These are phyloP conservation scores for Oldenlandia corymbosa DNA, from an alignment of 257 asterid genomes.

Conservation along the genomic window DNA sequence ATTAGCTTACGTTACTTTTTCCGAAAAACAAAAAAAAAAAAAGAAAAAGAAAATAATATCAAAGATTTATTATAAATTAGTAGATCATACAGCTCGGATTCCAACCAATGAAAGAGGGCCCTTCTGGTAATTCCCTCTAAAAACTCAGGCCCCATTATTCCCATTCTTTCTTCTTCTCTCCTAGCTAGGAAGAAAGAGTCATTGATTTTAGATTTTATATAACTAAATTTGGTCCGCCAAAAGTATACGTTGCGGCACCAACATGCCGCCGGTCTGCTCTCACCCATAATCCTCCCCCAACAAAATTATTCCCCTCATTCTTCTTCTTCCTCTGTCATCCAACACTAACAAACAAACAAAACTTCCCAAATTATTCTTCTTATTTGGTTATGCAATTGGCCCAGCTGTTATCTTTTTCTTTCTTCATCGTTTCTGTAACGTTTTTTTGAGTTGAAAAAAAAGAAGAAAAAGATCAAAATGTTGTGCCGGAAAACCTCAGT, in stretches of 20 bases:
- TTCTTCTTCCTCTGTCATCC: no score
- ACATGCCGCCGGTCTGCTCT: slow-evolving; percentile 22
- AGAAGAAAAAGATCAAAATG: no score
- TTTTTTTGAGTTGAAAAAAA: no score
- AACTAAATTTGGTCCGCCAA: slow-evolving; percentile 15
- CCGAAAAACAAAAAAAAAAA: slow-evolving; percentile 29
- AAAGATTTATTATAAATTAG: slow-evolving; percentile 18
- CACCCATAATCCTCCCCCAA: neutral
- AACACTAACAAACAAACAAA: neutral
- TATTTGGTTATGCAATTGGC: neutral
- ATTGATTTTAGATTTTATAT: slow-evolving; percentile 13
- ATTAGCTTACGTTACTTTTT: slow-evolving; percentile 56
- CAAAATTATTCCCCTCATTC: slow-evolving; percentile 3
- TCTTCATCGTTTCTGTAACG: no score
- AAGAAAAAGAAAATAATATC: neutral
- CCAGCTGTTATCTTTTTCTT: neutral
- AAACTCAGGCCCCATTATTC: neutral
- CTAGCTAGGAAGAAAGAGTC: no score
- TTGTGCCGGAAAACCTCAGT: slow-evolving; percentile 51
- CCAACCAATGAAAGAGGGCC: slow-evolving; percentile 42
- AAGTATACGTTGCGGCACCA: slow-evolving; percentile 19
- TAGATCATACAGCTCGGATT: slow-evolving; percentile 51
- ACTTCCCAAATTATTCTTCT: neutral
- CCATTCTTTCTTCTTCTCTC: neutral
- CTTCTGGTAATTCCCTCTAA: slow-evolving; percentile 12